Evolutionary conservation across 2,329 filamentous ascomycete species (phyloP).

Genomic region (Pseudogymnoascus pannorum): DNA sequence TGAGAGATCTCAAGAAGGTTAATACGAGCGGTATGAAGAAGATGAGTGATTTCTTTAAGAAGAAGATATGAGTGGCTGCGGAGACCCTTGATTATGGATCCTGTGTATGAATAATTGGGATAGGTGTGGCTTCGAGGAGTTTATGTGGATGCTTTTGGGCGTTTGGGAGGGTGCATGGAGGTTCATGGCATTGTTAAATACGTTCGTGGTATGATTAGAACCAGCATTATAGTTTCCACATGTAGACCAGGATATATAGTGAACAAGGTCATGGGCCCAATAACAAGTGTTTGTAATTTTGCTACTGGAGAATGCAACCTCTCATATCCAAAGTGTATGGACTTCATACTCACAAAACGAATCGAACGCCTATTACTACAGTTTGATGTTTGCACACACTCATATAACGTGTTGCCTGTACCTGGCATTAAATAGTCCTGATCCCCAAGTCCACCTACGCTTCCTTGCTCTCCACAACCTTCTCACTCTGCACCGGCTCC

Average conservation of each 20-base stretch:
- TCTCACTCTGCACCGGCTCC: neutral
- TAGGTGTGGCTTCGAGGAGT: neutral
- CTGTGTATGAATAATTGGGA: neutral
- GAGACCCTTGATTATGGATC: neutral
- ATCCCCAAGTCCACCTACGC: neutral
- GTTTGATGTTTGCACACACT: neutral
- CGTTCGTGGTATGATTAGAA: neutral
- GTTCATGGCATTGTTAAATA: neutral
- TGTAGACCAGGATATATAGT: neutral
- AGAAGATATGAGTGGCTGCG: constrained; percentile 33
- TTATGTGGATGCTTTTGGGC: neutral
- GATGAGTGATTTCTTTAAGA: constrained; percentile 88
- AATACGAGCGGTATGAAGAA: constrained; percentile 94
- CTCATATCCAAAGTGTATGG: neutral
- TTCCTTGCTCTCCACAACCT: neutral
- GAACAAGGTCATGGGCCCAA: neutral
- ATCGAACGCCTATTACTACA: neutral
- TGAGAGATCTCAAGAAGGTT: constrained; percentile 80
- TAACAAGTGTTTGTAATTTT: neutral
- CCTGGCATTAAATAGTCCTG: neutral
- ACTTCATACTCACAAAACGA: neutral
- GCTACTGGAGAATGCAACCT: neutral
- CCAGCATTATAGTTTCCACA: neutral
- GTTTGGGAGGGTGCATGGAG: neutral
- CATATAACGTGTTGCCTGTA: neutral